Evolutionary conservation across 106 monocot species (phyloP).

Genomic region (Phalaenopsis aphrodite): DNA sequence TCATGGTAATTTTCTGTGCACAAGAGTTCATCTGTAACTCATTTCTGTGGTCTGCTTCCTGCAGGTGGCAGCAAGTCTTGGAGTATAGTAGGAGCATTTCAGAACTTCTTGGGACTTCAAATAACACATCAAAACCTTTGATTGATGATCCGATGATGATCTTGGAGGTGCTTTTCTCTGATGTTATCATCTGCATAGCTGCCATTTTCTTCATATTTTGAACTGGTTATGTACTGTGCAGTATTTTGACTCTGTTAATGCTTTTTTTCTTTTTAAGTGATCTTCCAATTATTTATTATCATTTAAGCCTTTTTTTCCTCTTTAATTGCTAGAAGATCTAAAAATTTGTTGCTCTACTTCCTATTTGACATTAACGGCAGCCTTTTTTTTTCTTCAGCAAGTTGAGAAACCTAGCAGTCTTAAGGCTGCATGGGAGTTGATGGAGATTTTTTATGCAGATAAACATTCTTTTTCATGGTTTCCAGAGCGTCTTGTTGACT

Average conservation of each 20-base stretch:
- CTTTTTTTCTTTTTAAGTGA: background rate
- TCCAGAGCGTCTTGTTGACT: constrained; percentile 85
- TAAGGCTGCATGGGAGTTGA: constrained; percentile 82
- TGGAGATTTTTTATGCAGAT: constrained; percentile 92
- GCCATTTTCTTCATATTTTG: background rate
- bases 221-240: background rate
- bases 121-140: constrained; percentile 14
- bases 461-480: constrained; percentile 63
- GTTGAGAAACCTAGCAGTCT: constrained; percentile 43
- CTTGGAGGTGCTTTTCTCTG: constrained; percentile 36
- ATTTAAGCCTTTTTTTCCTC: background rate
- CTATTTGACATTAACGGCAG: background rate
- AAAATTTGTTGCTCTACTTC: background rate
- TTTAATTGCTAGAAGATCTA: background rate
- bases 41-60: background rate
- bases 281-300: background rate
- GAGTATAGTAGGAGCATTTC: constrained; percentile 72
- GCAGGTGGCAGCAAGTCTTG: constrained; percentile 72
- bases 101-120: constrained; percentile 42
- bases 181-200: background rate
- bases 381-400: constrained; percentile 24
- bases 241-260: background rate
- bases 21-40: background rate
- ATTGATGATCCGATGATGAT: constrained; percentile 59
- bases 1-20: too few species aligned